A percentile compares a stretch with the other conserved stretches of the same genome.
Evolutionary conservation across 208 protist genomes (phyloP).

Genomic region (Histomonas meleagridis): DNA sequence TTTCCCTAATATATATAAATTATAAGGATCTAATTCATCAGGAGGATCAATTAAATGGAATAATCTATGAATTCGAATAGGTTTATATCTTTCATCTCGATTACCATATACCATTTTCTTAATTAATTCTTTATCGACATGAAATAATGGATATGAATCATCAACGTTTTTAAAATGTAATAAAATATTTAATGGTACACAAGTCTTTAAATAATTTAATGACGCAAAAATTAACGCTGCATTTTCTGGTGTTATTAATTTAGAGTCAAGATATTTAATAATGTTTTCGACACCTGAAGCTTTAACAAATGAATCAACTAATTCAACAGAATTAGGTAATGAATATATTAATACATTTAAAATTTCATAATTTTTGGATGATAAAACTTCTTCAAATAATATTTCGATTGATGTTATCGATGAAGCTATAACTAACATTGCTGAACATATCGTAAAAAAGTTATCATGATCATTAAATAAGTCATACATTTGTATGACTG

Average conservation of each 20-base stretch:
- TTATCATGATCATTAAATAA: neutral
- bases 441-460: neutral
- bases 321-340: neutral
- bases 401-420: neutral
- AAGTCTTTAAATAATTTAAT: neutral
- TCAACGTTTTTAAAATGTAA: neutral
- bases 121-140: neutral
- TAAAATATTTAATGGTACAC: neutral
- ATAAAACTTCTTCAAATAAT: neutral
- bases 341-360: neutral
- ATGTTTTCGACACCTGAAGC: neutral
- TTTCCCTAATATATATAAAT: neutral
- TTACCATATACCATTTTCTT: neutral
- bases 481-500: neutral
- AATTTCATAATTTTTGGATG: neutral
- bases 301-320: neutral
- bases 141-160: neutral
- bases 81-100: neutral
- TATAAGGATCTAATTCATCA: conserved; percentile 11
- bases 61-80: neutral
- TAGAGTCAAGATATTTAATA: neutral
- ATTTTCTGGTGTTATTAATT: neutral
- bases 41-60: neutral
- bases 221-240: neutral
- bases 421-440: neutral